phyloP scores from a whole-genome alignment of 2,329 filamentous ascomycete genomes.

The Penicillium sp. region DNA sequence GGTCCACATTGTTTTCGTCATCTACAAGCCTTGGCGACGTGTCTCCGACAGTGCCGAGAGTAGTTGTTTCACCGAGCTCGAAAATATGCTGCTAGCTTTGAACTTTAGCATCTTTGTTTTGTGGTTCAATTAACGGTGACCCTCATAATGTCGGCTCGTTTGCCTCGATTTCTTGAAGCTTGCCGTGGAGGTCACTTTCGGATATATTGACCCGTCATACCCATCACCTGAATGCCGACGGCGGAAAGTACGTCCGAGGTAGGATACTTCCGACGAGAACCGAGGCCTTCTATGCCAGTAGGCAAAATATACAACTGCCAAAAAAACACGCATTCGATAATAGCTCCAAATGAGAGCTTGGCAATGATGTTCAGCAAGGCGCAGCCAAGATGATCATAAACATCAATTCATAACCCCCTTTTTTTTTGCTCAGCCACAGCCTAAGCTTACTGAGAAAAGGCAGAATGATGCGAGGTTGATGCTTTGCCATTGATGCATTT shows the following conservation, averaged over 20 bases:
- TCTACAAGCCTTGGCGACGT: not conserved
- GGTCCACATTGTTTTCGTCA: not conserved
- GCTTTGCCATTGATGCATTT: too few relatives aligned
- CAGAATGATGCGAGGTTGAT: too few relatives aligned
- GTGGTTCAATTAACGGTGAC: not conserved
- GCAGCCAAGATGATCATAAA: too few relatives aligned
- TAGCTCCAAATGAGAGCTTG: too few relatives aligned
- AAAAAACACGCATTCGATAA: too few relatives aligned
- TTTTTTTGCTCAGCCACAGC: too few relatives aligned
- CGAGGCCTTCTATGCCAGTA: not conserved
- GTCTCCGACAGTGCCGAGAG: not conserved
- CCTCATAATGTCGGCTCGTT: not conserved
- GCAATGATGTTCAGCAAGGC: too few relatives aligned
- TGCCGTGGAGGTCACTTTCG: not conserved
- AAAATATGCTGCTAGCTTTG: not conserved
- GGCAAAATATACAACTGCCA: too few relatives aligned
- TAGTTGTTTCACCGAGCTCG: not conserved
- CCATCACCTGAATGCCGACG: not conserved
- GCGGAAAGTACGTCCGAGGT: not conserved
- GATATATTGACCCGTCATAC: not conserved
- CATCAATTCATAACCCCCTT: too few relatives aligned
- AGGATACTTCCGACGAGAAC: too few relatives aligned
- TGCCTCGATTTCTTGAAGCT: not conserved
- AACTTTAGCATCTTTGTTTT: not conserved
- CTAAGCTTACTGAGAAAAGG: too few relatives aligned